phyloP scores from a whole-genome alignment of 225 moss, liverwort and hornwort species.

The Polytrichum formosum region DNA sequence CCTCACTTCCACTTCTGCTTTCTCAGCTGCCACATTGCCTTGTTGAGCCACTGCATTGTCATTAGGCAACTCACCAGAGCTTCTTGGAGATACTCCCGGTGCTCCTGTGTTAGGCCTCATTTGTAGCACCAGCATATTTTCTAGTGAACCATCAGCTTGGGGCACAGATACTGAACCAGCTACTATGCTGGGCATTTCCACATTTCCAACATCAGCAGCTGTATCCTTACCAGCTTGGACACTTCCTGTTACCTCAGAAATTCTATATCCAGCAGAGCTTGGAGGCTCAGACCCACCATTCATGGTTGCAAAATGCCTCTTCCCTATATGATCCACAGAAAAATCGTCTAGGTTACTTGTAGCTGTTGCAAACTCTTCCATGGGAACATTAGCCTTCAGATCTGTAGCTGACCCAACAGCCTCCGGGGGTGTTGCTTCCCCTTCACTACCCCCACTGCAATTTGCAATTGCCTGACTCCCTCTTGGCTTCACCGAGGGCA shows the following conservation, averaged over 20 bases:
- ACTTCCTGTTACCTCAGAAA: neutral
- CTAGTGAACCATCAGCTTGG: slow-evolving; percentile 11
- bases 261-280: neutral
- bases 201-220: neutral
- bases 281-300: slow-evolving; percentile 1
- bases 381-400: neutral
- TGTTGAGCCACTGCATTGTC: slow-evolving; percentile 7
- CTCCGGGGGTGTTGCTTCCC: slow-evolving; percentile 16
- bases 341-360: slow-evolving; percentile 1
- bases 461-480: slow-evolving; percentile 9
- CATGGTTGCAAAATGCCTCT: neutral
- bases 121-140: slow-evolving; percentile 9
- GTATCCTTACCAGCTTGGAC: neutral
- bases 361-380: slow-evolving; percentile 11
- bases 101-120: slow-evolving; percentile 9
- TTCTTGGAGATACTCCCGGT: neutral
- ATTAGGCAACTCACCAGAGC: slow-evolving; percentile 5
- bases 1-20: slow-evolving; percentile 12
- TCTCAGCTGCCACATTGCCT: neutral
- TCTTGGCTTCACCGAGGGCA: slow-evolving; percentile 1
- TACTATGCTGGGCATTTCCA: neutral
- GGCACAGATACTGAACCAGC: slow-evolving; percentile 4
- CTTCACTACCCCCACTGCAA: slow-evolving; percentile 19
- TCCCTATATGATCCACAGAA: neutral
- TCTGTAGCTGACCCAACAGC: slow-evolving; percentile 2